Base-by-base conservation (phyloP, 192 early-diverging fungal species). In the Umbelopsis sp. region DNA sequence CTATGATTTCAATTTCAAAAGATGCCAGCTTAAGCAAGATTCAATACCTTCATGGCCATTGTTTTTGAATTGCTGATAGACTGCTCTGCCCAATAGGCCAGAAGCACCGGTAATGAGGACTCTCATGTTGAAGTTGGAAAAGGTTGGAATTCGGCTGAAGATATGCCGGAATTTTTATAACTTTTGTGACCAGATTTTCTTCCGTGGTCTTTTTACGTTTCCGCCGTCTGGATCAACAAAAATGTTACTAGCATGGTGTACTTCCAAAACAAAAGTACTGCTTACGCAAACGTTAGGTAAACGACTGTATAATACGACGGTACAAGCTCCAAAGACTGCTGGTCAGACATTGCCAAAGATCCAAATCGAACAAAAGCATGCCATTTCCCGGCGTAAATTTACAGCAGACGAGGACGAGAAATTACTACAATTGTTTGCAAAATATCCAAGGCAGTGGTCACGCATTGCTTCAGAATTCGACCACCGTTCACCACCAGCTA, bases 101-200 rank as follows among this genome's bases (percentile, higher is more conserved):
- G 91, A 91, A 38, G 90, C 92, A 66, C 94, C 94, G 36, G 92
- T 94, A 21, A 95, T 83, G 34, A 94, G 69, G n/a, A 94, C 86
- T 52, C 81, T 86, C 80, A 86, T 87, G 26, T 16, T 62, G 16
- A n/a, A 20, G 56, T 34, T 14, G 17, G 52, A 34, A 32, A 34
- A 29, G 21, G 12, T 26, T 3, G 26, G 6, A 20, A 20, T 17
- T 25, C 6, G 22, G 52, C 21, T 62, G 56, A 62, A 34, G 3
- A 20, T 62, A 32, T 54, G 31, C 56, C 25, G 29, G 17, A 26
- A 17, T 11, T 41, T 41, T 41, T 41, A 41, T 41, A 47, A 47
- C 16, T 47, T 47, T 12, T 47, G 45, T 47, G 45, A 38, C 36
- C 36, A 38, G 4, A 38, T 38, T 38, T 38, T 8, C 8, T 38